phyloP scores from a whole-genome alignment of 2,329 filamentous ascomycete genomes.

The Claviceps pazoutovae region DNA sequence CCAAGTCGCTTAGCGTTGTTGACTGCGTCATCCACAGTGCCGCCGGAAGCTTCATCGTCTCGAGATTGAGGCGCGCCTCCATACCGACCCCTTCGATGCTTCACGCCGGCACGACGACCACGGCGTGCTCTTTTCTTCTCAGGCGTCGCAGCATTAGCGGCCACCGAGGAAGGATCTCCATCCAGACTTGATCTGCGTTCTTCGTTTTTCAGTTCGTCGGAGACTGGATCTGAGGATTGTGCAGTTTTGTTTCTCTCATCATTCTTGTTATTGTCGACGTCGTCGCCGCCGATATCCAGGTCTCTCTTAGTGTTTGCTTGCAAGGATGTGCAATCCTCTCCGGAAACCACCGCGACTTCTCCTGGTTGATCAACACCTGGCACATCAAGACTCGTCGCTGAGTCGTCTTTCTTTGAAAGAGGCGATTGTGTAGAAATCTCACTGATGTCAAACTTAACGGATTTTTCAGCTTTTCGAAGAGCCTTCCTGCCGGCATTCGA shows the following conservation, averaged over 20 bases:
- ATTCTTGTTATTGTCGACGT: neutral
- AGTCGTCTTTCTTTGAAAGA: neutral
- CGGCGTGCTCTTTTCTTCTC: slow-evolving; percentile 56
- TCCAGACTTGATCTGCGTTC: neutral
- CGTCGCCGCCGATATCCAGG: neutral
- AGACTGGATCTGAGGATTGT: neutral
- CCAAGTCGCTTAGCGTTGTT: slow-evolving; percentile 45
- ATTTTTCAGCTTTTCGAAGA: neutral
- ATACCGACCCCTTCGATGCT: slow-evolving; percentile 46
- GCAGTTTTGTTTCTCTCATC: neutral
- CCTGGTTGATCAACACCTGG: neutral
- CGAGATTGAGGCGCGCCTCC: slow-evolving; percentile 38
- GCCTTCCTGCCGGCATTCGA: neutral
- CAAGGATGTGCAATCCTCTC: neutral
- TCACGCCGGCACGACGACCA: slow-evolving; percentile 57
- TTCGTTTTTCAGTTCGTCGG: neutral
- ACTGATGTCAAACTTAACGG: neutral
- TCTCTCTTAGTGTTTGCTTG: neutral
- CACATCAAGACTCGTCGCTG: neutral
- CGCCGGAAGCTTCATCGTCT: slow-evolving; percentile 29
- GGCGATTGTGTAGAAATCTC: neutral
- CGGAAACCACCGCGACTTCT: neutral
- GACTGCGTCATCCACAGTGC: slow-evolving; percentile 48
- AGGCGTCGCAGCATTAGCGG: neutral
- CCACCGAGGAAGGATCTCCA: neutral